Percentiles rank a stretch among this genome's conserved stretches.
Conservation (phyloP, 2,329 filamentous ascomycete genomes). For the Onygenales sp. region DNA sequence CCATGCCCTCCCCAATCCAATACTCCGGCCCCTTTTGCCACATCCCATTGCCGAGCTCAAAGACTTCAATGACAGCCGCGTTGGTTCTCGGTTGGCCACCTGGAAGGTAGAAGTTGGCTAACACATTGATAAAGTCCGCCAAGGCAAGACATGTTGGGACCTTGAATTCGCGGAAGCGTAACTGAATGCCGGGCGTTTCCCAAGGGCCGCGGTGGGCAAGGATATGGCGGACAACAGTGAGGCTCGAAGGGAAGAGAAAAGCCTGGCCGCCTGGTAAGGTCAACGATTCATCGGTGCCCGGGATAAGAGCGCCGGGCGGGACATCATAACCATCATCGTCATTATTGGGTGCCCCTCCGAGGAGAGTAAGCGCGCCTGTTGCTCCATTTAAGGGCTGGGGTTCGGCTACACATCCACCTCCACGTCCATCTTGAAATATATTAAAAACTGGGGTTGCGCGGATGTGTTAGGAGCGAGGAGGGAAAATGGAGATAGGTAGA, state of each 20-base stretch:
- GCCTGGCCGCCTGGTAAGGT: slow-evolving; percentile 48
- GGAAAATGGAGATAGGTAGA: too few relatives aligned
- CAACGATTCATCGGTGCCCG: slow-evolving; percentile 43
- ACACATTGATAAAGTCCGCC: slow-evolving; percentile 33
- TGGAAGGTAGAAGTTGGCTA: neutral
- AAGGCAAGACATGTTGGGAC: too few relatives aligned
- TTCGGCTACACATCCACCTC: too few relatives aligned
- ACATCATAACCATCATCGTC: slow-evolving; percentile 26
- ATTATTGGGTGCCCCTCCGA: neutral
- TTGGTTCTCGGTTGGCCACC: slow-evolving; percentile 16
- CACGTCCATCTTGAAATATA: too few relatives aligned
- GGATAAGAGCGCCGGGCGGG: slow-evolving; percentile 46
- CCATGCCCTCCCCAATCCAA: slow-evolving; percentile 29
- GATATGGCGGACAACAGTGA: slow-evolving; percentile 53
- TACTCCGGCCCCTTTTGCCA: slow-evolving; percentile 42
- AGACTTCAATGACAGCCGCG: slow-evolving; percentile 48
- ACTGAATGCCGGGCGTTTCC: slow-evolving; percentile 24
- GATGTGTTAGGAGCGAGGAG: too few relatives aligned
- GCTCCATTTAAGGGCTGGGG: neutral
- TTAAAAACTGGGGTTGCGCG: too few relatives aligned
- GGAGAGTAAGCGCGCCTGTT: neutral
- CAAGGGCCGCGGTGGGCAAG: slow-evolving; percentile 28
- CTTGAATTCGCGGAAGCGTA: slow-evolving; percentile 14
- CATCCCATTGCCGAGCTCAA: slow-evolving; percentile 41
- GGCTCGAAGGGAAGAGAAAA: slow-evolving; percentile 51